A percentile compares a stretch with the other conserved stretches of the same genome.
Evolutionary conservation across 176 grass and related monocot genomes (phyloP).

Genomic region (Raddia guianensis): DNA sequence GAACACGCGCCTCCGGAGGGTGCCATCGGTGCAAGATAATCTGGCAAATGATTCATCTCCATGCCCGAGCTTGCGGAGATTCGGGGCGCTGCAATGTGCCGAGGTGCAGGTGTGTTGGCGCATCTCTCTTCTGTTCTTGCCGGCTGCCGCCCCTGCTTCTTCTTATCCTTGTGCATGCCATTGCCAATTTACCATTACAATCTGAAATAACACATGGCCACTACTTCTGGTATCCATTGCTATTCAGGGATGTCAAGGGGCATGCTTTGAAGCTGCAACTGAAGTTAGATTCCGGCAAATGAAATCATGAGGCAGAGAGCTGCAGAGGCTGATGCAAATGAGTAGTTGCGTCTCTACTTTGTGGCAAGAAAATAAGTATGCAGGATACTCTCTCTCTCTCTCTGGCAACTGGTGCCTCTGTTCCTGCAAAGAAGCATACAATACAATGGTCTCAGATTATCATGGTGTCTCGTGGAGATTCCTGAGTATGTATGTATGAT

Average conservation of each 20-base stretch:
- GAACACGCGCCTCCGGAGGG: constrained; percentile 72
- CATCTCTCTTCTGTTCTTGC: not conserved
- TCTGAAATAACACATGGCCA: constrained; percentile 6
- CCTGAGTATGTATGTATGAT: not conserved
- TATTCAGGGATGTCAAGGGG: constrained; percentile 93
- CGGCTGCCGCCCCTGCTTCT: no score
- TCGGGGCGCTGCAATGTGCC: constrained; percentile 82
- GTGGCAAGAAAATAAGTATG: constrained; percentile 51
- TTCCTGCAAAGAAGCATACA: not conserved
- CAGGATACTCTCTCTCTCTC: no score
- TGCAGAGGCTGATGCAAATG: constrained; percentile 74
- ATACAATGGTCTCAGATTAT: not conserved
- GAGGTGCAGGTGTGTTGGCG: constrained; percentile 82
- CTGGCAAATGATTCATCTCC: constrained; percentile 86
- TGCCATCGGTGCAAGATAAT: constrained; percentile 82
- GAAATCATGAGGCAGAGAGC: constrained; percentile 99
- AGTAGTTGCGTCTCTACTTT: constrained; percentile 57
- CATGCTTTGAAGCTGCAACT: constrained; percentile 70
- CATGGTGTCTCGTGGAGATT: not conserved
- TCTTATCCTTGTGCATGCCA: not conserved
- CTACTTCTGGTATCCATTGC: not conserved
- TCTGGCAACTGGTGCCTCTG: not conserved
- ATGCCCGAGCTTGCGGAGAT: constrained; percentile 95
- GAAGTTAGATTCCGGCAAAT: constrained; percentile 93
- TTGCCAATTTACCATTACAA: not conserved